Evolutionary conservation across 768 basidiomycete species (phyloP).

Genomic region (Astraeus odoratus): DNA sequence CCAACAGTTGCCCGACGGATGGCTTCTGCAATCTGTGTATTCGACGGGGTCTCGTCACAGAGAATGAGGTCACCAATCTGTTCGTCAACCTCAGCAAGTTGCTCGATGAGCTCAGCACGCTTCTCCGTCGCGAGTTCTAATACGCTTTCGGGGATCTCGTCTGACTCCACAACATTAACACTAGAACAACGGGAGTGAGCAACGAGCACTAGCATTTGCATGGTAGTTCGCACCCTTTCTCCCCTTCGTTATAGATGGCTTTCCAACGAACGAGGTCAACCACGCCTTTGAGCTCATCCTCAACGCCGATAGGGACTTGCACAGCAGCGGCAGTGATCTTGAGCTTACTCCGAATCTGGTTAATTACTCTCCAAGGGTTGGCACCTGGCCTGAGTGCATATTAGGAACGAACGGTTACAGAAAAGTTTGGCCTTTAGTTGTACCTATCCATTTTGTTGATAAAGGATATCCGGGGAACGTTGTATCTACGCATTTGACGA

Average conservation of each 20-base stretch:
- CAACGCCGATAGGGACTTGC: constrained; percentile 89
- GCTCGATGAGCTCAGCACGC: constrained; percentile 87
- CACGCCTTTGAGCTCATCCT: constrained; percentile 83
- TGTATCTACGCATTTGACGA: constrained; percentile 96
- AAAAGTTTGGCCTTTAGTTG: constrained; percentile 6
- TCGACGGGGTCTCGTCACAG: constrained; percentile 71
- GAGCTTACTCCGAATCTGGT: constrained; percentile 87
- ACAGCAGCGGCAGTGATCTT: constrained; percentile 91
- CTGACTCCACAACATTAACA: constrained; percentile 67
- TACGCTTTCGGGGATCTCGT: constrained; percentile 80
- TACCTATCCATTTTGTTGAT: constrained; percentile 99
- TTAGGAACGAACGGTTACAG: background rate
- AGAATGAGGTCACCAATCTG: constrained; percentile 88
- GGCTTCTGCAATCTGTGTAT: constrained; percentile 69
- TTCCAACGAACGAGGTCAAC: constrained; percentile 95
- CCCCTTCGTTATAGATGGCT: constrained; percentile 88
- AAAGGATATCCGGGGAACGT: constrained; percentile 92
- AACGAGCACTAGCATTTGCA: constrained; percentile 10
- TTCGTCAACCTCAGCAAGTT: constrained; percentile 95
- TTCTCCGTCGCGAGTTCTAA: constrained; percentile 73
- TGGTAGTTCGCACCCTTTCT: constrained; percentile 94
- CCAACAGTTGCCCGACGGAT: constrained; percentile 84
- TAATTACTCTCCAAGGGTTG: constrained; percentile 92
- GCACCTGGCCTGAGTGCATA: constrained; percentile 69
- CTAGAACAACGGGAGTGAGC: constrained; percentile 32